Evolutionary conservation across 225 moss, liverwort and hornwort species (phyloP).

Genomic region (Marchantia polymorpha): DNA sequence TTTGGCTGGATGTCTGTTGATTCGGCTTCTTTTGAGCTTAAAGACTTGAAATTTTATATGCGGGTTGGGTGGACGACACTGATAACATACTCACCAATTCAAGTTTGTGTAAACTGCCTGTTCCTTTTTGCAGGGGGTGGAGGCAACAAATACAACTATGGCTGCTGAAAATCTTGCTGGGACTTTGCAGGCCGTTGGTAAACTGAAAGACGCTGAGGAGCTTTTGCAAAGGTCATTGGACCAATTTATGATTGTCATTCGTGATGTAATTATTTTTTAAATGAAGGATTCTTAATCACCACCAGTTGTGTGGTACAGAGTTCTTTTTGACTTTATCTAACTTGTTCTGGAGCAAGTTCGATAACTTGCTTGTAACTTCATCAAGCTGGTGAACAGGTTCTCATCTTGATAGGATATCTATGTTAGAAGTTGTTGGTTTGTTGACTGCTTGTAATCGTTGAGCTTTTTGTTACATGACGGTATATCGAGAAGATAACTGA

Average conservation of each 20-base stretch:
- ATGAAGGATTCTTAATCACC: too few species aligned
- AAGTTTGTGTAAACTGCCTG: neutral
- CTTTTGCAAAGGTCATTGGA: slow-evolving; percentile 63
- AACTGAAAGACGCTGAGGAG: slow-evolving; percentile 92
- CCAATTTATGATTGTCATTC: neutral
- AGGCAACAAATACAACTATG: slow-evolving; percentile 73
- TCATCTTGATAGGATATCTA: too few species aligned
- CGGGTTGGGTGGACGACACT: too few species aligned
- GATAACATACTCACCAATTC: too few species aligned
- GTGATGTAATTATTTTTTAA: too few species aligned
- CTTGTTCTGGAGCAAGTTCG: too few species aligned
- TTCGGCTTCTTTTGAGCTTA: neutral
- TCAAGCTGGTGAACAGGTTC: too few species aligned
- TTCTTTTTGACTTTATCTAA: neutral
- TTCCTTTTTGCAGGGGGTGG: slow-evolving; percentile 55
- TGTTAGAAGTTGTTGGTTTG: too few species aligned
- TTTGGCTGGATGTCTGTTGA: neutral
- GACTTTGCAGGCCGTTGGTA: slow-evolving; percentile 78
- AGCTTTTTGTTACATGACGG: too few species aligned
- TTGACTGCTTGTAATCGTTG: too few species aligned
- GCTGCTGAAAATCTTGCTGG: slow-evolving; percentile 91
- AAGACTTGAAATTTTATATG: neutral
- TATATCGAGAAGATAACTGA: too few species aligned
- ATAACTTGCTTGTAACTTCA: neutral
- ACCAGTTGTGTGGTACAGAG: neutral